phyloP scores from a whole-genome alignment of 2,329 filamentous ascomycete genomes.

The Fusarium abutilonis region DNA sequence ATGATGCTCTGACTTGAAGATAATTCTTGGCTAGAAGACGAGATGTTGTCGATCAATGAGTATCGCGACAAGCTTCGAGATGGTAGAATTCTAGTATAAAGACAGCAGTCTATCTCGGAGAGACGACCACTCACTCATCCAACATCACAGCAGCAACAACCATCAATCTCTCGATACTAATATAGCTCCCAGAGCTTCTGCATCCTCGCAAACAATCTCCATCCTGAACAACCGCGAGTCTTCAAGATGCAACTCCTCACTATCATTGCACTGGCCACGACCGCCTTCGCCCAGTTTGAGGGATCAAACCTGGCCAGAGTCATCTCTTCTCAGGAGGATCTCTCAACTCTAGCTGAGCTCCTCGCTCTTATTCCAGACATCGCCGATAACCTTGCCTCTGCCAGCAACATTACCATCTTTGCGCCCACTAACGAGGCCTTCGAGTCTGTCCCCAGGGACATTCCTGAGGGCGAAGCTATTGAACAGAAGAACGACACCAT shows the following conservation, averaged over 20 bases:
- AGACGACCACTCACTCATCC: neutral
- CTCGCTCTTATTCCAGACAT: conserved; percentile 38
- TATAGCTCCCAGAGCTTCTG: neutral
- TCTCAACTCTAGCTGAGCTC: conserved; percentile 32
- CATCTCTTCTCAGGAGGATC: conserved; percentile 33
- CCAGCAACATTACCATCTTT: conserved; percentile 50
- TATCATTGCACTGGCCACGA: conserved; percentile 27
- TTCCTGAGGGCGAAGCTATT: conserved; percentile 49
- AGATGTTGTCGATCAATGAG: neutral
- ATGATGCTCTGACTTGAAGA: conserved; percentile 25
- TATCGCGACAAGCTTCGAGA: conserved; percentile 1
- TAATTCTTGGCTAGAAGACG: neutral
- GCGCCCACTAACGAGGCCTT: conserved; percentile 52
- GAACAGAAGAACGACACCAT: conserved; percentile 45
- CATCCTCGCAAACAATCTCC: no score
- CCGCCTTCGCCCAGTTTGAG: conserved; percentile 29
- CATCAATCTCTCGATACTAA: conserved; percentile 4
- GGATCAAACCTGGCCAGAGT: conserved; percentile 11
- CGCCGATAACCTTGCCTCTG: conserved; percentile 46
- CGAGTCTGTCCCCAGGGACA: conserved; percentile 45
- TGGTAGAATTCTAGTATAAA: conserved; percentile 22
- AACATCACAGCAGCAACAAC: conserved; percentile 10
- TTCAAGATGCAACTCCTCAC: conserved; percentile 26
- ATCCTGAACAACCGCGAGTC: neutral
- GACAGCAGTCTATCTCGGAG: neutral